Conservation (phyloP, 2,329 filamentous ascomycete species). For the Alternaria consortialis region DNA sequence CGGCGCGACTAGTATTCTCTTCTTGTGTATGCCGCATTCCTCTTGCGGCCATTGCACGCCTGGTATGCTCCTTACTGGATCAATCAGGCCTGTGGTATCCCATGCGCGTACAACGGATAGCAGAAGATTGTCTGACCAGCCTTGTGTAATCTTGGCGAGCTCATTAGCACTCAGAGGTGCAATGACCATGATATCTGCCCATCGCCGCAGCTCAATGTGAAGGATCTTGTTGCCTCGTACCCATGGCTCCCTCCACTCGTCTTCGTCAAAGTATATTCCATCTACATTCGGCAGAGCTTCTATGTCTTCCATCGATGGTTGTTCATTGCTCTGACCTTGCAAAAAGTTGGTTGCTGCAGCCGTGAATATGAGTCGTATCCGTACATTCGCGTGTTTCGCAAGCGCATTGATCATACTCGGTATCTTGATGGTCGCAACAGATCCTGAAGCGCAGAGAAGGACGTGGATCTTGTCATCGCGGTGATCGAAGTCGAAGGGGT, state of each 20-base stretch:
- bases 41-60: constrained; percentile 33
- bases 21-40: constrained; percentile 51
- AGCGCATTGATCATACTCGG: constrained; percentile 63
- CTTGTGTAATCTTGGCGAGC: constrained; percentile 82
- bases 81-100: constrained; percentile 68
- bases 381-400: constrained; percentile 64
- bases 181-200: constrained; percentile 82
- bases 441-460: constrained; percentile 72
- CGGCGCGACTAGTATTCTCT: constrained; percentile 76
- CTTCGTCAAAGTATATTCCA: constrained; percentile 80
- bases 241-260: constrained; percentile 87
- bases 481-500: constrained; percentile 38
- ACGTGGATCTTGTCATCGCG: constrained; percentile 60
- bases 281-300: constrained; percentile 74
- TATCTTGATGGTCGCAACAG: constrained; percentile 88
- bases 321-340: constrained; percentile 76
- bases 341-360: constrained; percentile 78
- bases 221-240: constrained; percentile 79
- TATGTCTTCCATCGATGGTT: constrained; percentile 72
- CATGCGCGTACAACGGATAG: constrained; percentile 81
- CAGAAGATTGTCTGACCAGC: constrained; percentile 80
- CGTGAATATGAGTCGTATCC: constrained; percentile 87
- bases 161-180: constrained; percentile 85
- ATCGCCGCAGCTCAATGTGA: constrained; percentile 86
- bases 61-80: constrained; percentile 40